A percentile compares a stretch with the other conserved stretches of the same genome.
These are phyloP conservation scores for Amphirosellinia nigrospora DNA, from an alignment of 495 filamentous ascomycete genomes.

Conservation along the genomic window DNA sequence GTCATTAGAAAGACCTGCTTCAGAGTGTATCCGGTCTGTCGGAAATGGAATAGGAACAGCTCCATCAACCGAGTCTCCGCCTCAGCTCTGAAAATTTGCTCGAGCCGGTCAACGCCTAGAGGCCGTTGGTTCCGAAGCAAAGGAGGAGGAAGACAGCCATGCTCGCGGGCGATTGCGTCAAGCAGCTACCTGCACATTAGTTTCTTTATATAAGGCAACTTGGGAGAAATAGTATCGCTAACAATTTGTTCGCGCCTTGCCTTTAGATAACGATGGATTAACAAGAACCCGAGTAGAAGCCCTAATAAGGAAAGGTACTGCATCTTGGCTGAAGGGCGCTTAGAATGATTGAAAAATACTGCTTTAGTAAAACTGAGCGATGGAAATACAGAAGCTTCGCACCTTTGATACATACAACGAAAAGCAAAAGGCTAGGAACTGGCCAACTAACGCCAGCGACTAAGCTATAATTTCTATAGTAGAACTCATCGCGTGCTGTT, in stretches of 20 bases:
- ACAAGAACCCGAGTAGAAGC: not conserved
- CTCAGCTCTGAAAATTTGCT: slow-evolving; percentile 38
- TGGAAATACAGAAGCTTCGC: not conserved
- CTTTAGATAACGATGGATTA: not conserved
- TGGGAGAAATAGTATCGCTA: not conserved
- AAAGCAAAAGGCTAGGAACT: not conserved
- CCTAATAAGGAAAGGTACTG: not conserved
- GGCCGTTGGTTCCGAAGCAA: slow-evolving; percentile 41
- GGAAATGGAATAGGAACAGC: slow-evolving; percentile 38
- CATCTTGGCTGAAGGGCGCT: not conserved
- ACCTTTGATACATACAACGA: not conserved
- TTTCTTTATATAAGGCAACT: not conserved
- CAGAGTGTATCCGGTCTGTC: slow-evolving; percentile 36
- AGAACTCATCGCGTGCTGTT: not conserved
- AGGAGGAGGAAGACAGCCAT: slow-evolving; percentile 42
- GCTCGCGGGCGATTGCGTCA: slow-evolving; percentile 24
- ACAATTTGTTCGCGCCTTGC: not conserved
- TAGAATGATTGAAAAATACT: not conserved
- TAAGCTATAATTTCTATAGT: not conserved
- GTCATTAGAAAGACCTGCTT: slow-evolving; percentile 35
- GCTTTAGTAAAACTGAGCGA: not conserved
- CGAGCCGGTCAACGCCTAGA: slow-evolving; percentile 46
- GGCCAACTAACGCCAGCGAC: not conserved
- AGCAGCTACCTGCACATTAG: slow-evolving; percentile 11
- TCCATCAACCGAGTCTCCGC: slow-evolving; percentile 40